phyloP scores from a whole-genome alignment of 1,139 yeast species.

The Lizanozyma gosingica region DNA sequence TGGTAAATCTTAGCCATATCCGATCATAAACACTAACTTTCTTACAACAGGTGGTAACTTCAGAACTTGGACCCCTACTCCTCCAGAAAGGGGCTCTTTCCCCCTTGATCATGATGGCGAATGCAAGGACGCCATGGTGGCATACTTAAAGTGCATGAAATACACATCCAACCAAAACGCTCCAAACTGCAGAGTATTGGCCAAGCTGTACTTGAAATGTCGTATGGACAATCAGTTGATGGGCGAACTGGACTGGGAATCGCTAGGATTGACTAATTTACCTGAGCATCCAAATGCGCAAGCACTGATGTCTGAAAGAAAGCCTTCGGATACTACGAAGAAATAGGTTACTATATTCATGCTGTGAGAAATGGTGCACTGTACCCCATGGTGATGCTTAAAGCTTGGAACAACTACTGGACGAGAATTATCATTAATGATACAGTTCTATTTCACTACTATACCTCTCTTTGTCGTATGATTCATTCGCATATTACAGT shows the following conservation, averaged over 20 bases:
- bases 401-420: too few relatives aligned
- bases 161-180: slow-evolving; percentile 77
- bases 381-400: too few relatives aligned
- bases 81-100: slow-evolving; percentile 94
- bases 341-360: too few relatives aligned
- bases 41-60: not conserved
- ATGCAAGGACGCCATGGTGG: slow-evolving; percentile 66
- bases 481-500: too few relatives aligned
- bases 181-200: slow-evolving; percentile 77
- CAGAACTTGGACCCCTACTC: slow-evolving; percentile 67
- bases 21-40: not conserved
- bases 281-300: not conserved
- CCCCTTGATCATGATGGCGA: slow-evolving; percentile 88
- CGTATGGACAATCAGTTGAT: slow-evolving; percentile 86
- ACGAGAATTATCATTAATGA: too few relatives aligned
- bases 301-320: too few relatives aligned
- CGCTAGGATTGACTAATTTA: slow-evolving; percentile 60
- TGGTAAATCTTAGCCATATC: too few relatives aligned
- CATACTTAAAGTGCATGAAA: slow-evolving; percentile 72
- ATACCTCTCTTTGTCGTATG: too few relatives aligned
- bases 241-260: slow-evolving; percentile 78
- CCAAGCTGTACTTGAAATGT: slow-evolving; percentile 74
- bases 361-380: too few relatives aligned
- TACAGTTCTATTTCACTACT: too few relatives aligned
- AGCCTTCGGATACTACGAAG: too few relatives aligned